These are phyloP conservation scores for Rhodotorula babjevae DNA, from an alignment of 768 basidiomycete species.

Conservation along the genomic window DNA sequence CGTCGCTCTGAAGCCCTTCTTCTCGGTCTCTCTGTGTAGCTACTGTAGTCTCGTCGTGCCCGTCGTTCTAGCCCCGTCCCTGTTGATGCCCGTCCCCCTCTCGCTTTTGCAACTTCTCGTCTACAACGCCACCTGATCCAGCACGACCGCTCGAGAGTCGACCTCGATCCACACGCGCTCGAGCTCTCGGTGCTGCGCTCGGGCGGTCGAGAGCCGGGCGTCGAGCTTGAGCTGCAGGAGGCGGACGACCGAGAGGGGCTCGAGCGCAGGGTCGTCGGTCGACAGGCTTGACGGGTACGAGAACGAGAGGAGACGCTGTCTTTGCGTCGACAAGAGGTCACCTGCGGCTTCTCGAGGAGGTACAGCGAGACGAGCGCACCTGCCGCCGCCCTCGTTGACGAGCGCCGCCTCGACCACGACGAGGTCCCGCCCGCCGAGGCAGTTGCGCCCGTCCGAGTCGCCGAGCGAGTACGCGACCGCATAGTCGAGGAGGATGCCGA, in stretches of 20 bases:
- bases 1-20: background rate
- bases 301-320: slow-evolving; percentile 4
- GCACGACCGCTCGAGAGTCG: background rate
- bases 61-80: too few relatives aligned
- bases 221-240: background rate
- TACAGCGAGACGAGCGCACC: background rate
- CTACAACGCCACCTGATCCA: slow-evolving; percentile 18
- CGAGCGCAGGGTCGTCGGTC: background rate
- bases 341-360: background rate
- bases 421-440: slow-evolving; percentile 20
- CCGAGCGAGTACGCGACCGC: slow-evolving; percentile 7
- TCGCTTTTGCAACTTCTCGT: background rate
- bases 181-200: background rate
- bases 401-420: slow-evolving; percentile 6
- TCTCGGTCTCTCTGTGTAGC: background rate
- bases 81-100: background rate
- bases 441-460: background rate
- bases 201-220: background rate
- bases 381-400: background rate
- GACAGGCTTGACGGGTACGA: slow-evolving; percentile 9
- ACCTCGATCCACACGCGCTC: background rate
- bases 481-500: slow-evolving; percentile 27
- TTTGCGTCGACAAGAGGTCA: background rate
- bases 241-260: background rate
- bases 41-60: background rate